These are phyloP conservation scores for Stagonosporopsis tanaceti DNA, from an alignment of 2,329 filamentous ascomycete species.

Conservation along the genomic window DNA sequence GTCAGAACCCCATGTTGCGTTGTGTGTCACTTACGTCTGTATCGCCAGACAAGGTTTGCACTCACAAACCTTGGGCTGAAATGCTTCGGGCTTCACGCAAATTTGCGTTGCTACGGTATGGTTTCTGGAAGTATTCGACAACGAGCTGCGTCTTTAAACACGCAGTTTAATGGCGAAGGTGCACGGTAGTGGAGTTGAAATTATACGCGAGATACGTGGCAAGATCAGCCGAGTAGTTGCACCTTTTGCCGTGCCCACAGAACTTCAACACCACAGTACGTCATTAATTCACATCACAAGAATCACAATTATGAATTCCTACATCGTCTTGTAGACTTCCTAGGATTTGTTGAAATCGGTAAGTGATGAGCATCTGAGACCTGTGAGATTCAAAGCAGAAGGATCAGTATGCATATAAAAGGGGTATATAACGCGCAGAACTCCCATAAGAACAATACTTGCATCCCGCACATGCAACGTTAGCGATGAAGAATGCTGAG, in stretches of 20 bases:
- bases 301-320: not conserved
- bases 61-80: not conserved
- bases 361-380: not conserved
- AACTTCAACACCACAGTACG: not conserved
- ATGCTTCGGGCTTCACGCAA: not conserved
- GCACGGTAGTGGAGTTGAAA: not conserved
- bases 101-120: not conserved
- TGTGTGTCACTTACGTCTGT: not conserved
- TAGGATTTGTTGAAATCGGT: not conserved
- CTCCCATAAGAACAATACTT: too few relatives aligned
- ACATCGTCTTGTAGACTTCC: too few relatives aligned
- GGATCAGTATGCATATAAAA: not conserved
- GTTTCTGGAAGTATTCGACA: not conserved
- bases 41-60: not conserved
- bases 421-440: not conserved
- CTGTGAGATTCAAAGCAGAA: not conserved
- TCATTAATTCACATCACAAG: not conserved
- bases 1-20: not conserved
- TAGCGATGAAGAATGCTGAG: not conserved
- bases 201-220: conserved; percentile 6
- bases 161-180: not conserved
- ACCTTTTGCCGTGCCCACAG: not conserved
- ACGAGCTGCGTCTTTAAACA: not conserved
- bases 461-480: not conserved
- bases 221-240: conserved; percentile 8